Conservation (phyloP, 2,329 filamentous ascomycete genomes). For the Ascochyta rabiei region DNA sequence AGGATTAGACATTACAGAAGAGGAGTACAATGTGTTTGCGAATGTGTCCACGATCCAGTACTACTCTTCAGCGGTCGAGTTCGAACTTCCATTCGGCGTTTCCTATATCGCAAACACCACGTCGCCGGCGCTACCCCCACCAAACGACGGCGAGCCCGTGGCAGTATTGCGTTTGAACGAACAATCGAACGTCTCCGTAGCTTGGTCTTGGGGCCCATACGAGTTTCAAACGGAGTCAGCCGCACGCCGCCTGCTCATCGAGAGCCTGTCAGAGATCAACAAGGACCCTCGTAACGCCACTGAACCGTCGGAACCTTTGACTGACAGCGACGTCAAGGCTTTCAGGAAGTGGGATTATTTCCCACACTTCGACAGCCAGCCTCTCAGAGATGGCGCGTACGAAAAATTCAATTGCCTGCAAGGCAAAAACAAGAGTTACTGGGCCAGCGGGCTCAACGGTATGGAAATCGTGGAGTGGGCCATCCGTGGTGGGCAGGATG, state of each 20-base stretch:
- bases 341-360: conserved; percentile 50
- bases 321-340: conserved; percentile 34
- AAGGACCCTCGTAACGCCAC: conserved; percentile 45
- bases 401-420: conserved; percentile 42
- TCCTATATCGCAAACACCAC: conserved; percentile 41
- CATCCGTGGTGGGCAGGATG: conserved; percentile 42
- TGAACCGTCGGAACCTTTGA: conserved; percentile 25
- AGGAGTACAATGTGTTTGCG: conserved; percentile 41
- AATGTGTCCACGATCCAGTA: conserved; percentile 45
- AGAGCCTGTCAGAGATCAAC: conserved; percentile 44
- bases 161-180: conserved; percentile 42
- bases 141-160: conserved; percentile 42
- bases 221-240: conserved; percentile 38
- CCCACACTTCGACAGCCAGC: conserved; percentile 42
- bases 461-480: conserved; percentile 50
- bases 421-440: conserved; percentile 47
- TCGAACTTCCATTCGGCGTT: conserved; percentile 45
- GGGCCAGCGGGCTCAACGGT: conserved; percentile 44
- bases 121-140: conserved; percentile 35
- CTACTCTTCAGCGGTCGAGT: conserved; percentile 43
- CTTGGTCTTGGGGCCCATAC: conserved; percentile 48
- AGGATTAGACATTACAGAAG: conserved; percentile 42
- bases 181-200: conserved; percentile 39
- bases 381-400: conserved; percentile 38
- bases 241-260: conserved; percentile 33